Base-by-base conservation (phyloP, 306 rosid genomes). In the Glycyrrhiza uralensis region DNA sequence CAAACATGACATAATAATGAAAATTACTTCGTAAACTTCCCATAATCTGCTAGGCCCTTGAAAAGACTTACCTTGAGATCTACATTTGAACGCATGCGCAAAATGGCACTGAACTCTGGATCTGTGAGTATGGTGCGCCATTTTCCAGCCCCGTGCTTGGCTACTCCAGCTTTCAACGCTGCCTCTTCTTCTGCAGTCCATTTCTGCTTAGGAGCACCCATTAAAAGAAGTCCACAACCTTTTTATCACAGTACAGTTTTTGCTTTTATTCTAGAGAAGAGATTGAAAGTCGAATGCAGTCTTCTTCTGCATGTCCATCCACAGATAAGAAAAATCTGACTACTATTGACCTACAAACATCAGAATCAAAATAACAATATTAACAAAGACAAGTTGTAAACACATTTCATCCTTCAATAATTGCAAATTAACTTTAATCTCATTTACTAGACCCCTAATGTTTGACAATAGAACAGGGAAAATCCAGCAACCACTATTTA, bases 201-300 rank as follows among this genome's bases (percentile, higher is more conserved):
- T 80, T 93, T 93, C 84, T 90, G 98, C 85, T 93, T 93, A 36
- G 98, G 98, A 62, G 97, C 98, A 79, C 98, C 98, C 98, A 93
- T 93, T 74, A 77, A 67, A 80, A 29, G 56, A 82, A 79, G 44
- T 44, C 81, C 63, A 68, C 29, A 55, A 20, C 54, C 62, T 67
- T 63, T 41, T 33, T 57, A 17, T 36, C 52, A 80, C 15, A 18
- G 7, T 13, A 35, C 60, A 33, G 8, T 28, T 3, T 39, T 29
- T 17, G 8, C 75, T 57, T 54, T 24, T 49, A 74, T 24, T 73
- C 66, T 42, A 67, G 23, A 72, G 13, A 38, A 39, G 82, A 70
- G 50, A 72, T 80, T 62, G 46, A 13, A 59, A 74, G 20, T 33
- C 15, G 44, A 49, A 49, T 60, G 12, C 65, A 30, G 70, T 78